Conservation (phyloP, 768 basidiomycete species). For the Boletus reticuloceps region DNA sequence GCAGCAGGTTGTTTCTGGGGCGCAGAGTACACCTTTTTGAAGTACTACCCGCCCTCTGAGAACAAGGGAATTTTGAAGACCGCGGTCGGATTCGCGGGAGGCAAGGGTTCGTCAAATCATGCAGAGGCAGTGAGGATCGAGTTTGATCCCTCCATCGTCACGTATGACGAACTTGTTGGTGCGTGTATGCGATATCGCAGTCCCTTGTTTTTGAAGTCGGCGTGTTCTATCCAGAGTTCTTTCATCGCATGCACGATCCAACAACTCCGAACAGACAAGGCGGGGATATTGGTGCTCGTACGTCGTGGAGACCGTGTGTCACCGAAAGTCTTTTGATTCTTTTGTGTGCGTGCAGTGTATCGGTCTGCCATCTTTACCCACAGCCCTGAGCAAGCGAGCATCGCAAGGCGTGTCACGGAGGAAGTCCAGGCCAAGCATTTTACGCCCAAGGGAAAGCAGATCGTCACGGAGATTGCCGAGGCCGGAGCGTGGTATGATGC, state of each 20-base stretch:
- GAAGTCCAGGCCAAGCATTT: slow-evolving; percentile 59
- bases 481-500: slow-evolving; percentile 77
- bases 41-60: slow-evolving; percentile 67
- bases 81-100: slow-evolving; percentile 79
- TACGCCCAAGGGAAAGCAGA: background rate
- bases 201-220: background rate
- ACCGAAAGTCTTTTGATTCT: background rate
- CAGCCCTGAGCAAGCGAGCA: slow-evolving; percentile 36
- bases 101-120: slow-evolving; percentile 48
- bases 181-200: slow-evolving; percentile 28
- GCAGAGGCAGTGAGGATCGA: slow-evolving; percentile 87
- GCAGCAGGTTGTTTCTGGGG: slow-evolving; percentile 80
- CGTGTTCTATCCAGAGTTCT: slow-evolving; percentile 67
- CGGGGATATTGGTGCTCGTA: slow-evolving; percentile 73
- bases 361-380: slow-evolving; percentile 89
- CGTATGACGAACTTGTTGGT: slow-evolving; percentile 87
- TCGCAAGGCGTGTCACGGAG: slow-evolving; percentile 73
- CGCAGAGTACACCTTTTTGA: slow-evolving; percentile 82
- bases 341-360: slow-evolving; percentile 57
- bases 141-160: slow-evolving; percentile 76
- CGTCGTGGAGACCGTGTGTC: slow-evolving; percentile 25
- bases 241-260: slow-evolving; percentile 93
- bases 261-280: slow-evolving; percentile 83
- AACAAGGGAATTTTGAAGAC: slow-evolving; percentile 75
- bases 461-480: slow-evolving; percentile 30